Evolutionary conservation across 2,329 filamentous ascomycete genomes (phyloP).

Genomic region (Cercospora sp.): DNA sequence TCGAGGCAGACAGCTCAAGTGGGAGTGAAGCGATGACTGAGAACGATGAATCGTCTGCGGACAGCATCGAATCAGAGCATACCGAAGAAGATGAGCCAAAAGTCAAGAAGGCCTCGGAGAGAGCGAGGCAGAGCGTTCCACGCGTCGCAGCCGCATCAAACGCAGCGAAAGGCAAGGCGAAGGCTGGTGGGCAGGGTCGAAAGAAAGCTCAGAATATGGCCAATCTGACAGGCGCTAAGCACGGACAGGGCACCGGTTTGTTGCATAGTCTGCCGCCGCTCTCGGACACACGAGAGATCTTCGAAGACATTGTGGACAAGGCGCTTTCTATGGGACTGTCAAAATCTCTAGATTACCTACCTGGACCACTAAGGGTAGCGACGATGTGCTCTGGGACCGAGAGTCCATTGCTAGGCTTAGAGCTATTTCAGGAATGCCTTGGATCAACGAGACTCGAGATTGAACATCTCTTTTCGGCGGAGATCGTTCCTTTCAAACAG

Average conservation of each 20-base stretch:
- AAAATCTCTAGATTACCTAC: background rate
- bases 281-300: conserved; percentile 51
- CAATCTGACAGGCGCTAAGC: background rate
- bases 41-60: background rate
- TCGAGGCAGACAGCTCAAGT: background rate
- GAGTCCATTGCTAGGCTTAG: conserved; percentile 66
- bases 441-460: conserved; percentile 28
- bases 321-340: conserved; percentile 30
- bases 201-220: conserved; percentile 8
- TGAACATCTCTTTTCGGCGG: conserved; percentile 49
- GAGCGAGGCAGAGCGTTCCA: background rate
- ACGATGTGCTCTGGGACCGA: conserved; percentile 82
- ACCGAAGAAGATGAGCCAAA: background rate
- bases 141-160: background rate
- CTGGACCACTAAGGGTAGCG: conserved; percentile 55
- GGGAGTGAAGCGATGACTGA: background rate
- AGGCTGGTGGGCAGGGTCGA: background rate
- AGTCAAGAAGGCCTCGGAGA: background rate
- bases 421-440: conserved; percentile 53
- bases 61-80: background rate
- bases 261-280: conserved; percentile 49
- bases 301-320: conserved; percentile 50
- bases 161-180: background rate
- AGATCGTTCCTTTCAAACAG: conserved; percentile 51
- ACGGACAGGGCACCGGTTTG: background rate